Evolutionary conservation across 495 filamentous ascomycete genomes (phyloP).

Genomic region (Penicillium tannophilum): DNA sequence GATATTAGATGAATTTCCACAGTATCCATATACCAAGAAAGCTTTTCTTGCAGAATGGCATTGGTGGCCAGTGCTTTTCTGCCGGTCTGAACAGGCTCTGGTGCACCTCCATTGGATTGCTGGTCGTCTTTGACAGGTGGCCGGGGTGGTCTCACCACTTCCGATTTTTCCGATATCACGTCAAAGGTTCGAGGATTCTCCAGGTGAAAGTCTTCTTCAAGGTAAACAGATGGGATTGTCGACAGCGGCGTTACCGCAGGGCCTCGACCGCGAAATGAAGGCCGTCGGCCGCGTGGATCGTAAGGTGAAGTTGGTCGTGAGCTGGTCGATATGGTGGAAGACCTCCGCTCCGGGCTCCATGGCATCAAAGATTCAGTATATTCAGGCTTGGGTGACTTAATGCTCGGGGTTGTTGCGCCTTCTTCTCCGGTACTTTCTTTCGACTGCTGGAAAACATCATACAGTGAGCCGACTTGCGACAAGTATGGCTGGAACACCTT

Average conservation of each 20-base stretch:
- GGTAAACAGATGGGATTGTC: slow-evolving; percentile 90
- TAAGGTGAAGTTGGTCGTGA: slow-evolving; percentile 47
- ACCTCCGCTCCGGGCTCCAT: slow-evolving; percentile 41
- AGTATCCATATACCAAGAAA: slow-evolving; percentile 99
- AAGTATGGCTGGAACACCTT: slow-evolving; percentile 83
- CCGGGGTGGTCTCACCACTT: slow-evolving; percentile 75
- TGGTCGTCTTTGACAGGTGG: slow-evolving; percentile 55
- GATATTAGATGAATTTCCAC: slow-evolving; percentile 97
- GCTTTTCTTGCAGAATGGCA: slow-evolving; percentile 97
- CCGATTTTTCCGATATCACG: slow-evolving; percentile 92
- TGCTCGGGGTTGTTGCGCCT: slow-evolving; percentile 30
- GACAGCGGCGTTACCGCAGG: slow-evolving; percentile 81
- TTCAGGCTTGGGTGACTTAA: slow-evolving; percentile 39
- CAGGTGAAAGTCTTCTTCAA: slow-evolving; percentile 91
- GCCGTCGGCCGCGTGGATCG: slow-evolving; percentile 38
- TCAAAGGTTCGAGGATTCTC: slow-evolving; percentile 98
- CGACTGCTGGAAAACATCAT: slow-evolving; percentile 78
- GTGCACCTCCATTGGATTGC: slow-evolving; percentile 60
- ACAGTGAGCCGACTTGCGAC: slow-evolving; percentile 75
- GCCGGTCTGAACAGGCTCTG: slow-evolving; percentile 53
- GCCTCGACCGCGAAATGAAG: slow-evolving; percentile 39
- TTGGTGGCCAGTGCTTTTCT: slow-evolving; percentile 93
- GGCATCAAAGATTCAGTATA: slow-evolving; percentile 40
- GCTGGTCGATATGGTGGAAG: slow-evolving; percentile 37
- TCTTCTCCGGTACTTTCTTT: slow-evolving; percentile 66